Conservation (phyloP, 306 rosid species). For the Purshia tridentata region DNA sequence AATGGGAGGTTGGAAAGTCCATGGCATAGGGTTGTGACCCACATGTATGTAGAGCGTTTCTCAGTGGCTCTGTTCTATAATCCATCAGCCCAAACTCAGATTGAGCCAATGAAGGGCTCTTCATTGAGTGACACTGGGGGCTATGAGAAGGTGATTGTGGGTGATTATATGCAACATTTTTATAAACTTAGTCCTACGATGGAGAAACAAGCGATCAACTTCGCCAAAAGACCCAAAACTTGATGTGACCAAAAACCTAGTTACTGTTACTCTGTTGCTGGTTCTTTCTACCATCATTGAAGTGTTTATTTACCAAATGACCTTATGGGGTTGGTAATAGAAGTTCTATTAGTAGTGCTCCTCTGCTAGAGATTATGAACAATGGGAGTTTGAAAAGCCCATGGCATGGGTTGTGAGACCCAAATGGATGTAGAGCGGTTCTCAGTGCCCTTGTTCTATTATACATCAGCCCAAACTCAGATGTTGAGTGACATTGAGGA, state of each 20-base stretch:
- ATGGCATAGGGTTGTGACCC: slow-evolving; percentile 22
- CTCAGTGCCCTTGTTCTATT: slow-evolving; percentile 2
- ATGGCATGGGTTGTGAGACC: slow-evolving; percentile 17
- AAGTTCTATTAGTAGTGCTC: too few species aligned
- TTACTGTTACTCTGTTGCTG: too few species aligned
- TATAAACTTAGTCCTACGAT: slow-evolving; percentile 9
- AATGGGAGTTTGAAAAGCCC: slow-evolving; percentile 10
- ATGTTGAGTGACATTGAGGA: not conserved
- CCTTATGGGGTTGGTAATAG: too few species aligned
- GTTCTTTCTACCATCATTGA: too few species aligned
- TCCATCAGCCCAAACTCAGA: slow-evolving; percentile 2
- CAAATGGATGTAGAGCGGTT: slow-evolving; percentile 9
- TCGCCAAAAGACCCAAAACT: not conserved
- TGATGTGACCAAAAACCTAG: too few species aligned
- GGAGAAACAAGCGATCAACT: slow-evolving; percentile 19
- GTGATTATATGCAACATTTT: slow-evolving; percentile 7
- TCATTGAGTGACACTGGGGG: not conserved
- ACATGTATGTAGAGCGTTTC: slow-evolving; percentile 3
- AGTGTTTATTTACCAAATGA: too few species aligned
- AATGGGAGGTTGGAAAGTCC: slow-evolving; percentile 10
- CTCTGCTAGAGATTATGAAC: slow-evolving; percentile 11
- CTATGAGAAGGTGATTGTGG: slow-evolving; percentile 11
- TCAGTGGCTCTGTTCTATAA: slow-evolving; percentile 10
- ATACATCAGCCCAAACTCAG: not conserved
- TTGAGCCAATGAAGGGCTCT: not conserved